Evolutionary conservation across 768 basidiomycete genomes (phyloP).

Genomic region (Hebeloma cylindrosporum): DNA sequence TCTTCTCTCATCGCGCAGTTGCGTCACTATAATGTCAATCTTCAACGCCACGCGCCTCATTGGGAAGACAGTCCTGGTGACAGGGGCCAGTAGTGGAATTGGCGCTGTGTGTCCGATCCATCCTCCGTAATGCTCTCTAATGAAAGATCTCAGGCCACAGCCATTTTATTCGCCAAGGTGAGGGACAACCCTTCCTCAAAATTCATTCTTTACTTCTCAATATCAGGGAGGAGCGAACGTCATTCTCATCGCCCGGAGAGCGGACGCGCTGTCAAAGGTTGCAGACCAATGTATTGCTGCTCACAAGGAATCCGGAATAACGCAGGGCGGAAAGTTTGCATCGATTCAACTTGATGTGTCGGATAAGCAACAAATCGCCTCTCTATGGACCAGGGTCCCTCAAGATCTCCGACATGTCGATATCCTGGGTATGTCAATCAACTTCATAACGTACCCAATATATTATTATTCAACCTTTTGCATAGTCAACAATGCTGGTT

Average conservation of each 20-base stretch:
- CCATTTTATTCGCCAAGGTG: conserved; percentile 87
- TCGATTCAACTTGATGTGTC: conserved; percentile 76
- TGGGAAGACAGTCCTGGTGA: conserved; percentile 85
- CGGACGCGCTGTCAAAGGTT: conserved; percentile 70
- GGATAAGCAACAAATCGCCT: conserved; percentile 69
- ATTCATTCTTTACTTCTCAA: background rate
- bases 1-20: conserved; percentile 1
- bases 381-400: conserved; percentile 72
- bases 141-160: conserved; percentile 61
- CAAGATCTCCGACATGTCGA: conserved; percentile 71
- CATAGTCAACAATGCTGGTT: conserved; percentile 76
- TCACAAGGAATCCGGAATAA: conserved; percentile 69
- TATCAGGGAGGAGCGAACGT: conserved; percentile 81
- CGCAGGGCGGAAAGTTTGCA: conserved; percentile 77
- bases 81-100: conserved; percentile 88
- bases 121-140: background rate
- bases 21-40: conserved; percentile 56
- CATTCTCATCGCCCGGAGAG: conserved; percentile 79
- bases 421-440: conserved; percentile 71
- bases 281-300: conserved; percentile 65
- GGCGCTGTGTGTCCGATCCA: conserved; percentile 62
- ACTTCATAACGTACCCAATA: background rate
- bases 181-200: background rate
- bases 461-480: background rate
- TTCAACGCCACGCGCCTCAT: conserved; percentile 81